Percentiles rank a stretch among this genome's conserved stretches.
Evolutionary conservation across 148 eudicot species (phyloP).

Genomic region (Euryodendron excelsum): DNA sequence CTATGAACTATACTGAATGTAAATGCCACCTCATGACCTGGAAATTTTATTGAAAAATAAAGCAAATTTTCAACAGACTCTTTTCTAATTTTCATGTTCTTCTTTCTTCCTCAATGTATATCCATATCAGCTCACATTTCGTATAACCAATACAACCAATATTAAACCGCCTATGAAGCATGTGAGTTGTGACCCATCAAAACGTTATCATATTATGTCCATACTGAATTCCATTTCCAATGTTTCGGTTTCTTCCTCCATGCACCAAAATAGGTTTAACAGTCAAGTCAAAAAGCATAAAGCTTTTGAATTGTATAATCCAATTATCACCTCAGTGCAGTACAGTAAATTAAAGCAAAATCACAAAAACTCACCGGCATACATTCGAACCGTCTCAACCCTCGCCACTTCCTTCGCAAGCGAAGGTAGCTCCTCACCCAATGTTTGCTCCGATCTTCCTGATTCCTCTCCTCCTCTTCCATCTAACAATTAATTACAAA

Average conservation of each 20-base stretch:
- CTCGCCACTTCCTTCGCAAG: slow-evolving; percentile 94
- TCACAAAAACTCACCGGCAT: slow-evolving; percentile 60
- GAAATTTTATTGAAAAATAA: too few relatives aligned
- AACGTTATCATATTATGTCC: neutral
- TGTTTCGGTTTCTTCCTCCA: neutral
- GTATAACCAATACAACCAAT: neutral
- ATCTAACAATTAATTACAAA: slow-evolving; percentile 28
- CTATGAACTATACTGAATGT: neutral
- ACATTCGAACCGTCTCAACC: slow-evolving; percentile 76
- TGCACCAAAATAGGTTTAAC: neutral
- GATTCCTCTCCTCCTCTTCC: slow-evolving; percentile 29
- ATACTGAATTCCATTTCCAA: neutral
- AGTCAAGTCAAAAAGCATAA: neutral
- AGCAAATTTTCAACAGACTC: neutral
- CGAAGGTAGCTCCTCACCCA: slow-evolving; percentile 73
- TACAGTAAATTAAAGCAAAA: slow-evolving; percentile 8
- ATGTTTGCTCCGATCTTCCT: slow-evolving; percentile 39
- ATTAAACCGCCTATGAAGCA: neutral
- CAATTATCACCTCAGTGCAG: neutral
- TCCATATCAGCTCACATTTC: too few relatives aligned
- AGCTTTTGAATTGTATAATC: neutral
- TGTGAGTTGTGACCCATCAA: neutral
- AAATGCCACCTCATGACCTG: neutral
- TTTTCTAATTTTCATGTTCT: neutral
- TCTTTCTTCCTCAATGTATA: neutral